Evolutionary conservation across 2,329 filamentous ascomycete species (phyloP).

Genomic region (Penicillium crustosum): DNA sequence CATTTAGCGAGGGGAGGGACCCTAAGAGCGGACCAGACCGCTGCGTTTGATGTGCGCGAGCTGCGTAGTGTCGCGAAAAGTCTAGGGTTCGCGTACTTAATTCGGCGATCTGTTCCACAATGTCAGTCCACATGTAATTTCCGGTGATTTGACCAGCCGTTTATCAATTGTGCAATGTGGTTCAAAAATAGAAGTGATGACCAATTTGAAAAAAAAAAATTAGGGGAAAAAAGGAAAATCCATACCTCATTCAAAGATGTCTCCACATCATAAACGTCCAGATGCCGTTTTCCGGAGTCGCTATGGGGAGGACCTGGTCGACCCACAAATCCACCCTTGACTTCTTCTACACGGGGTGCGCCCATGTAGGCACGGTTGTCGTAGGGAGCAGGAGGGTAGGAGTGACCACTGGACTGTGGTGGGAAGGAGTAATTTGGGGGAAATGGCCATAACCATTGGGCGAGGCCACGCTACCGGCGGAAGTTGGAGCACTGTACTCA

Average conservation of each 20-base stretch:
- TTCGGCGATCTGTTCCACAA: constrained; percentile 43
- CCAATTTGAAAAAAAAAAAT: neutral
- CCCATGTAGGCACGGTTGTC: constrained; percentile 35
- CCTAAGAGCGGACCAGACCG: constrained; percentile 45
- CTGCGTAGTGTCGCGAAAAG: constrained; percentile 47
- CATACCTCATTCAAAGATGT: constrained; percentile 50
- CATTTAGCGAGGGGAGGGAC: constrained; percentile 44
- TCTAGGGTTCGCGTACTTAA: constrained; percentile 46
- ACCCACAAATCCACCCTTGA: constrained; percentile 31
- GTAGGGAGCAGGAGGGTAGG: constrained; percentile 35
- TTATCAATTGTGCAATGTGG: neutral
- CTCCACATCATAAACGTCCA: constrained; percentile 62
- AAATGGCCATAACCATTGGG: constrained; percentile 40
- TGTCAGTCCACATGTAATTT: constrained; percentile 14
- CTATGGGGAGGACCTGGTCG: constrained; percentile 37
- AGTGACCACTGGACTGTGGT: constrained; percentile 29
- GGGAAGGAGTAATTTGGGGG: constrained; percentile 33
- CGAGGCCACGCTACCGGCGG: constrained; percentile 41
- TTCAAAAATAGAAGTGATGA: neutral
- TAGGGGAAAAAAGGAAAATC: constrained; percentile 1
- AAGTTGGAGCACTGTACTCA: constrained; percentile 40
- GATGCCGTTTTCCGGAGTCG: constrained; percentile 60
- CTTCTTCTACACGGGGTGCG: constrained; percentile 36
- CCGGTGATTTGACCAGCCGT: neutral
- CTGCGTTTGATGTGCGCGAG: constrained; percentile 46